These are phyloP conservation scores for Sphagnum magellanicum DNA, from an alignment of 228 moss, liverwort and hornwort species.

Conservation along the genomic window DNA sequence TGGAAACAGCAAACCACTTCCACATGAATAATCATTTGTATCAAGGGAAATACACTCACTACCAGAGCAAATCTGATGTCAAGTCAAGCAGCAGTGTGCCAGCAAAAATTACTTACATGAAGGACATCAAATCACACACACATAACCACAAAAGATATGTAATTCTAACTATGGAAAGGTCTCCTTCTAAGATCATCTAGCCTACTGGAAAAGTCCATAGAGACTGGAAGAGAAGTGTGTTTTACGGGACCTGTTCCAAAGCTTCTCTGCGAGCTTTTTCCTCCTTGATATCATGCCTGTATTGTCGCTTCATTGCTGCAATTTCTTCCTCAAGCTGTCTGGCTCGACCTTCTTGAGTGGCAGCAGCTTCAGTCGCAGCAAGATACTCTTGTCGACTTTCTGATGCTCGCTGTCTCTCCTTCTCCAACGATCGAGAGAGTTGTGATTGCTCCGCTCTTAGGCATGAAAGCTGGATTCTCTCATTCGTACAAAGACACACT, in stretches of 20 bases:
- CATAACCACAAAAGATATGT: too few relatives aligned
- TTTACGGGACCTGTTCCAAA: slow-evolving; percentile 73
- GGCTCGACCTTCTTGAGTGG: slow-evolving; percentile 84
- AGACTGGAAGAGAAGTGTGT: too few relatives aligned
- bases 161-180: too few relatives aligned
- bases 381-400: slow-evolving; percentile 93
- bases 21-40: too few relatives aligned
- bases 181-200: too few relatives aligned
- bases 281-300: slow-evolving; percentile 69
- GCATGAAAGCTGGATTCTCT: slow-evolving; percentile 49
- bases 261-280: slow-evolving; percentile 84
- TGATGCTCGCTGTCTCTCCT: slow-evolving; percentile 91
- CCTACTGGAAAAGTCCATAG: background rate
- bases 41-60: too few relatives aligned
- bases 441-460: slow-evolving; percentile 88
- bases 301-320: slow-evolving; percentile 47
- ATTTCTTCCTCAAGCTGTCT: slow-evolving; percentile 90
- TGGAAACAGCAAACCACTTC: slow-evolving; percentile 21
- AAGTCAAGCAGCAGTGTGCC: too few relatives aligned
- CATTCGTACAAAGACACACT: background rate
- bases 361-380: slow-evolving; percentile 70
- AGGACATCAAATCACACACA: too few relatives aligned
- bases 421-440: slow-evolving; percentile 84
- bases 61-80: too few relatives aligned
- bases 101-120: too few relatives aligned